Base-by-base conservation (phyloP, 2,329 filamentous ascomycete genomes). In the Cladophialophora yegresii region DNA sequence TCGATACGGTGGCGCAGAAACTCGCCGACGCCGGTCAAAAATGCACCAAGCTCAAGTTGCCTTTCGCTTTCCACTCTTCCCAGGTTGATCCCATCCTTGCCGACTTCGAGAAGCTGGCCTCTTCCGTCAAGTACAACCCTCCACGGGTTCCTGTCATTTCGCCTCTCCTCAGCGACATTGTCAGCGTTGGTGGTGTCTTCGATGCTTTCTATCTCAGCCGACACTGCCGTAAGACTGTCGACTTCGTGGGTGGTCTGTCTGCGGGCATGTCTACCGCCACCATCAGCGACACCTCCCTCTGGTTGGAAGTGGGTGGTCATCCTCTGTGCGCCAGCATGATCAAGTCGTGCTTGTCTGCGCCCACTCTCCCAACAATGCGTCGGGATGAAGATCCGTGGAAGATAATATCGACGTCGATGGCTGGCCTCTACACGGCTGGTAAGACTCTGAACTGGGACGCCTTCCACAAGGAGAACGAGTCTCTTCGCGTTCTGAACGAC, bases 401-500 rank as follows among this genome's bases (percentile, higher is more conserved):
- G 70, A 75, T 77, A 36, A 70, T 78, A 16, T 74, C 76, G 0
- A 74, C 70, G 22, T 77, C 74, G 36, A 69, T 79, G 54, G 73
- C 73, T 0, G 64, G 71, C 10, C 67, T 79, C 1, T 77, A 81
- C 61, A 61, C 74, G n/a, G 71, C 74, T 36, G 78, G 79, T 7
- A 70, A 79, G 45, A 73, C 77, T 7, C 63, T 80, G 45, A 70
- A 74, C 63, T 80, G 78, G 77, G 76, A 76, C 57, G 77, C 79
- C 53, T 79, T 79, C 63, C 77, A 80, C 65, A 75, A 77, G 49
- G 77, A 79, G 58, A 79, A 79, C 59, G 83, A 85, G 69, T 73
- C 78, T 43, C 80, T 81, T 1, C 82, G 87, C 49, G 79, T 83
- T 49, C 78, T 91, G 16, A 77, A 89, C n/a, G 79, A 84, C n/a